These are phyloP conservation scores for Onygena corvina DNA, from an alignment of 2,329 filamentous ascomycete genomes.

Conservation along the genomic window DNA sequence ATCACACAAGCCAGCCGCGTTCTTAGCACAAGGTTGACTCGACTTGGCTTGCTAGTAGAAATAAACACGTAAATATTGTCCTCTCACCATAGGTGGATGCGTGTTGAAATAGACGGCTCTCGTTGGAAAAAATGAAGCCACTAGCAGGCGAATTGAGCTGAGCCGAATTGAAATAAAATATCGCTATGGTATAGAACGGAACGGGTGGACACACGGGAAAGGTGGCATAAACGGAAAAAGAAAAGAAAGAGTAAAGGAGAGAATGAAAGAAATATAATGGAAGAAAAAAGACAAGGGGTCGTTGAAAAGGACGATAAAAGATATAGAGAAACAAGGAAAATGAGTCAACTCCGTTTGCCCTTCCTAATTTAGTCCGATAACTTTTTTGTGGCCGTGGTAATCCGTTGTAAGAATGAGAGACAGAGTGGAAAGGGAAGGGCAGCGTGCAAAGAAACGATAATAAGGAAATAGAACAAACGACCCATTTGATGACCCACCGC, in stretches of 20 bases:
- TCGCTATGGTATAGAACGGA: slow-evolving; percentile 1
- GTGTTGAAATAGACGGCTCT: not conserved
- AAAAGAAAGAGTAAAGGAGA: not conserved
- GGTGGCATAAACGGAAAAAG: not conserved
- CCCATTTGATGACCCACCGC: slow-evolving; percentile 5
- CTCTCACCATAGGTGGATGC: no score
- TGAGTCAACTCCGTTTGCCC: slow-evolving; percentile 7
- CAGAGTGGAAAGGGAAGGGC: not conserved
- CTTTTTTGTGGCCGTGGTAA: slow-evolving; percentile 5
- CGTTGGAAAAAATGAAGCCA: not conserved
- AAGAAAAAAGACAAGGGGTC: not conserved
- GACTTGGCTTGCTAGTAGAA: not conserved
- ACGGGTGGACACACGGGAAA: not conserved
- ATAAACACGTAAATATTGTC: no score
- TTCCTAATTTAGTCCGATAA: slow-evolving; percentile 8
- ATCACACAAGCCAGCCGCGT: not conserved
- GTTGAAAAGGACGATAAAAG: not conserved
- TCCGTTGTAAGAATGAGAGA: not conserved
- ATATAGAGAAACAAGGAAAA: not conserved
- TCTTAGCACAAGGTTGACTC: slow-evolving; percentile 4
- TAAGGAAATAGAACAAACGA: not conserved
- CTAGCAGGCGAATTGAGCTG: not conserved
- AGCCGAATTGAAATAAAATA: not conserved
- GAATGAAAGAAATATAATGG: not conserved
- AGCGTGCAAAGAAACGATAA: not conserved